Evolutionary conservation across 371 early-diverging fungal genomes (phyloP), one percentile per base, ranked within the genome.

Genomic region (Homolaphlyctis polyrhiza): DNA sequence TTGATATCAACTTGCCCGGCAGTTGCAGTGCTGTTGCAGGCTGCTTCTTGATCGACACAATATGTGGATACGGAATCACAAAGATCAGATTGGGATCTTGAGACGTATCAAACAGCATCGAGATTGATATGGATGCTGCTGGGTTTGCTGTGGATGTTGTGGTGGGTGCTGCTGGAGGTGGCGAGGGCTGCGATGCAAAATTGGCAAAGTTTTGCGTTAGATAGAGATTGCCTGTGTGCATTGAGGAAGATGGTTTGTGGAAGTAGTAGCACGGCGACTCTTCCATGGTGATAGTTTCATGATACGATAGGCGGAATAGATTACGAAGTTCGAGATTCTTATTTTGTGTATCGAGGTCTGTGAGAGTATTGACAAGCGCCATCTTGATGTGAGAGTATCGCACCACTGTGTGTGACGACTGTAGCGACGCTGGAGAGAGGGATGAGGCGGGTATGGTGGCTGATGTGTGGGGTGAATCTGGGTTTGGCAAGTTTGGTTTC

Each of bases 11-110:
- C 43, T 69, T 67, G 23, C 63, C 69, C 25, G 62, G 66, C 28
- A 63, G 54, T 0, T 68, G 68, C 1, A 74, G 57, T 0, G 77
- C 73, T 30, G 78, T 78, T 11, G 78, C 74, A 3, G 75, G 71
- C 57, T 77, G 76, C 69, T 75, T 80, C 58, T 78, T 77, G 29
- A 80, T 68, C 5, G 78, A 76, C 6, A 73, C 74, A 49, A 82
- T 74, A 57, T 82, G 78, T 16, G 74, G 58, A 52, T 72, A 80
- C 14, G 83, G 80, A 13, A 82, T 61, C 13, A 68, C 68, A 36
- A 80, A 67, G 11, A 67, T 33, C 16, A 77, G 43, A 3, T 63
- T 59, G 0, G 77, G 75, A 28, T 80, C 76, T 8, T 66, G 62
- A 11, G 67, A 29, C 1, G 69, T 34, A 35, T 71, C 71, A 47